Base-by-base conservation (phyloP, 345 rosid genomes). In the Mercurialis annua region DNA sequence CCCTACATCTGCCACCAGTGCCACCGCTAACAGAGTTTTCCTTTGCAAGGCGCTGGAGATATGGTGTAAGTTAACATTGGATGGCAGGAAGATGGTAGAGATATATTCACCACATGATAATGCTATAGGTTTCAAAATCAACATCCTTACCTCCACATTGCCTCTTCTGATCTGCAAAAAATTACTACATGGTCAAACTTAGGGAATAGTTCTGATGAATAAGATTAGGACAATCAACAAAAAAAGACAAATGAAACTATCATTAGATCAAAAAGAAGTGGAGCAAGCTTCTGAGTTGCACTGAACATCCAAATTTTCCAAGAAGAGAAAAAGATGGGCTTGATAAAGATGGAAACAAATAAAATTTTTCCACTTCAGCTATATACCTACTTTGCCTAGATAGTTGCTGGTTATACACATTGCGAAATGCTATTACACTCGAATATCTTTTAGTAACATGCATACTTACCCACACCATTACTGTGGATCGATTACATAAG, bases 121-220 rank as follows among this genome's bases (percentile, higher is more conserved):
- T 34, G n/a, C 48, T 51, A 14, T 5, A 8, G 6, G 20, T 40
- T 29, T 30, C 29, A 58, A 43, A 23, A 30, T n/a, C 15, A 52
- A 44, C 60, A 52, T 48, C 43, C 80, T 78, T 80, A 85, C 96
- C 87, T 88, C 89, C 18, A 85, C 92, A 65, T 86, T 81, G 49
- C 97, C 95, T 76, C 97, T 86, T 73, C 78, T 81, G 68, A 90
- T 85, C 92, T 90, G 86, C 82, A 71, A 72, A 71, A 63, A 47
- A 42, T 57, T 47, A 24, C 73, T 26, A 67, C 61, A 38, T 14
- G 24, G 50, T 20, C 17, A 59, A 54, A 71, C 69, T 26, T 50
- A 48, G 26, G 53, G 48, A 6, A 50, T 24, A 26, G 44, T 44
- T 43, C 31, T 30, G 43, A 56, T 49, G 12, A 46, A 34, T 8